Evolutionary conservation across 108 stramenopile genomes (phyloP).

Genomic region (Mediolabrus comicus): DNA sequence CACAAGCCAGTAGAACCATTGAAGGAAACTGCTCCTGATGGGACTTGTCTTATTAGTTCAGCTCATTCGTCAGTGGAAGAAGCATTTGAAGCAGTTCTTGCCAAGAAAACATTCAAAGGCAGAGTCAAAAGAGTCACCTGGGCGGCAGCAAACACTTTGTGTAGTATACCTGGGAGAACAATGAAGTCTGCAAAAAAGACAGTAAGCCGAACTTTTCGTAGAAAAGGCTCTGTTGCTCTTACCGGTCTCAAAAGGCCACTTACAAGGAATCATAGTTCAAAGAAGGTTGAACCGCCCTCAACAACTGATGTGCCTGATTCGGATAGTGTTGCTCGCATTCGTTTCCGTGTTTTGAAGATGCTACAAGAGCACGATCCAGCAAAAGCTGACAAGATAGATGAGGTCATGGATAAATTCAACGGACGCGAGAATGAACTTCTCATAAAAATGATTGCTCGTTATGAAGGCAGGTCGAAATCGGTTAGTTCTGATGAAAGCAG

Average conservation of each 20-base stretch:
- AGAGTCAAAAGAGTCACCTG: not conserved
- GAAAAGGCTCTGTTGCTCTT: not conserved
- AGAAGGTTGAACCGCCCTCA: not conserved
- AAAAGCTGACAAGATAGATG: slow-evolving; percentile 84
- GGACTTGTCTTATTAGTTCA: too few species aligned
- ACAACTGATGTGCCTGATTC: not conserved
- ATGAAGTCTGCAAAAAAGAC: not conserved
- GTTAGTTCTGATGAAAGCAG: too few species aligned
- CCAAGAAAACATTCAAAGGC: not conserved
- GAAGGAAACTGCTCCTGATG: too few species aligned
- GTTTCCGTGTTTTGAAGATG: slow-evolving; percentile 63
- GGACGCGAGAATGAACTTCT: slow-evolving; percentile 80
- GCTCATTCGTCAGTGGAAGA: too few species aligned
- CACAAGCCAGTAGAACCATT: too few species aligned
- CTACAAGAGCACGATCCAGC: slow-evolving; percentile 78
- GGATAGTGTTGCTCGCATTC: slow-evolving; percentile 51
- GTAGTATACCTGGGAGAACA: not conserved
- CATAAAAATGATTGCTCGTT: slow-evolving; percentile 85
- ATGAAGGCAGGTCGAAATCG: too few species aligned
- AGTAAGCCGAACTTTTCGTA: not conserved
- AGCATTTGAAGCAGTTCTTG: not conserved
- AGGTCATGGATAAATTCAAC: slow-evolving; percentile 86
- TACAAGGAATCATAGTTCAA: slow-evolving; percentile 15
- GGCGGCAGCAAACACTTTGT: not conserved
- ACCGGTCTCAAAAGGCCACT: slow-evolving; percentile 5